Base-by-base conservation (phyloP, 805 yeast genomes). In the Clavispora vitiphila region DNA sequence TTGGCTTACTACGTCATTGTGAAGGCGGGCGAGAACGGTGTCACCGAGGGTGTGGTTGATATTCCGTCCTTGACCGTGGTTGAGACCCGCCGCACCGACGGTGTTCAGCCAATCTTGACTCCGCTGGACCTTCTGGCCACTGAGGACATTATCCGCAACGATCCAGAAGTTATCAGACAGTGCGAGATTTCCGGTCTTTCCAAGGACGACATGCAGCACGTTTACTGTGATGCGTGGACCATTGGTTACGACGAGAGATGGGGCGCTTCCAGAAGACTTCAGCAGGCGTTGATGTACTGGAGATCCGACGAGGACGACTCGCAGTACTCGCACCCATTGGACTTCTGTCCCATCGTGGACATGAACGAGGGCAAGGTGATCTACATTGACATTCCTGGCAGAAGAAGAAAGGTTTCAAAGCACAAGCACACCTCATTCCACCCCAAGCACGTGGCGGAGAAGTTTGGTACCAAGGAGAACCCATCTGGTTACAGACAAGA, bases 281-380 rank as follows among this genome's bases (percentile, higher is more conserved):
- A 84, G 64, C 93, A 84, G 64, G 90, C 90, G 32, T 73, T 85
- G 62, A 74, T 85, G 74, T 84, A 82, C 71, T 85, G 81, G 75
- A 75, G 89, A 68, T 69, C 79, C 11, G 69, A 80, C 57, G 88
- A 81, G 64, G 86, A 84, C 58, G 93, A 83, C 62, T 81, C 88
- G 34, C 83, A 79, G 60, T 79, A 79, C 62, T 77, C 84, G 21
- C 84, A 78, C 60, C 90, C 93, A 22, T 74, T 84, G 54, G 91
- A 85, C 62, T 84, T 85, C 70, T 78, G 89, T 54, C 93, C 93
- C 46, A 83, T 84, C 57, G 81, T 84, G 47, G 93, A 84, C 63
- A 80, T 83, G 65, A 82, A 81, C 61, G 76, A 74, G 43, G 69
- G 69, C 41, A 79, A 83, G 61, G 86, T 84, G 44, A 76, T 85